Evolutionary conservation across 2,329 filamentous ascomycete species (phyloP), one percentile per base, ranked within the genome.

Genomic region (Cordyceps cicadae): DNA sequence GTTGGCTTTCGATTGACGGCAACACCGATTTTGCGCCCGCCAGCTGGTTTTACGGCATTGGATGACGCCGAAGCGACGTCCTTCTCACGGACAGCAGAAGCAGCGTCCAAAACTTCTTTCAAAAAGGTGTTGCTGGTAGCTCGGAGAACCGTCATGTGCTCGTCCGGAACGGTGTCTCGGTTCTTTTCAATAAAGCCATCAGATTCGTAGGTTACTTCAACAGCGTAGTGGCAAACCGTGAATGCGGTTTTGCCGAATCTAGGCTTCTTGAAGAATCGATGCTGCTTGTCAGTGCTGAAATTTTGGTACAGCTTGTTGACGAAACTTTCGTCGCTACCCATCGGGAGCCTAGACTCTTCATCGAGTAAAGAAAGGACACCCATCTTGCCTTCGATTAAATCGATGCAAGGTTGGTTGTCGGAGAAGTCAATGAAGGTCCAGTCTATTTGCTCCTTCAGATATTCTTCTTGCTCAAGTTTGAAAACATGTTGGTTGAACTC

Each of bases 351-450:
- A 19, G 93, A 97, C 74, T 99, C 94, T 78, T 99, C 95, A 68
- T 99, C 94, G 45, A 99, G 80, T 32, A 99, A 81, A 21, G 93
- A 91, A 64, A 99, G 76, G 56, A 99, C 89, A 75, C 94, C 94
- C 67, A 99, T 84, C 74, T 96, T 97, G 67, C 92, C 93, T 77
- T 99, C 94, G 67, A 99, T 99, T 58, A 99, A 78, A 73, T 99
- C 94, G 69, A 99, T 99, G 78, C 94, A 99, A 19, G 94, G 94
- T 77, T 99, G 94, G 69, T 99, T 99, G 76, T 99, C 94, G 6
- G 93, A 96, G 75, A 99, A 99, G 72, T 99, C 94, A 72, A 99
- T 99, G 72, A 99, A 99, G 11, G 90, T 97, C 94, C 94, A 99
- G 76, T 97, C 92, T 66, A 99, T 99, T 77, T 97, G 82, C 76